These are phyloP conservation scores for Tripterygium wilfordii DNA, from an alignment of 177 flowering plant species.

Conservation along the genomic window DNA sequence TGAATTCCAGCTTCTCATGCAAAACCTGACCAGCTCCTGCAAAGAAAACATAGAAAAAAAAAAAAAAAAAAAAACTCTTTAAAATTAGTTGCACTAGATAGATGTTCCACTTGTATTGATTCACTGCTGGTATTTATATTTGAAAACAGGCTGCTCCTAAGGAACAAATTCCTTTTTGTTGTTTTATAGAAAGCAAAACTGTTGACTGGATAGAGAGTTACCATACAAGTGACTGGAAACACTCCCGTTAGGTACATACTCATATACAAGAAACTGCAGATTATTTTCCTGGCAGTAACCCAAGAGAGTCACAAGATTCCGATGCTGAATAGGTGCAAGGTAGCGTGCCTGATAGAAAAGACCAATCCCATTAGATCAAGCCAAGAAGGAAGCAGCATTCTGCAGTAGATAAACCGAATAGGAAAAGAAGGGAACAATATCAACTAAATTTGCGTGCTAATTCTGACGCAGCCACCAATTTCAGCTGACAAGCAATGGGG, in stretches of 20 bases:
- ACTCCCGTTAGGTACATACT: conserved; percentile 88
- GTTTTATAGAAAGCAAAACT: conserved; percentile 2
- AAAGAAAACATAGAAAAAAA: conserved; percentile 6
- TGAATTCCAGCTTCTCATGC: conserved; percentile 75
- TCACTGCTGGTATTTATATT: too few relatives aligned
- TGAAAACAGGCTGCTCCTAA: too few relatives aligned
- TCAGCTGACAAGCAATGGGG: too few relatives aligned
- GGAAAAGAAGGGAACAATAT: neutral
- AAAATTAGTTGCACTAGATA: too few relatives aligned
- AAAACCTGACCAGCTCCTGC: conserved; percentile 62
- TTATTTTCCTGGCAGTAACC: conserved; percentile 87
- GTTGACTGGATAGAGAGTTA: conserved; percentile 24
- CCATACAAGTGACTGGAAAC: conserved; percentile 86
- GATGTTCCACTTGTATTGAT: too few relatives aligned
- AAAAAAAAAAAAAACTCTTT: too few relatives aligned
- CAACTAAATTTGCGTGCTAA: neutral
- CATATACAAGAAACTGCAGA: conserved; percentile 77
- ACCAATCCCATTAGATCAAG: conserved; percentile 7
- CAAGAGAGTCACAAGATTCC: conserved; percentile 73
- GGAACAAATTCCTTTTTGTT: too few relatives aligned
- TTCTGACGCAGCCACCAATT: too few relatives aligned
- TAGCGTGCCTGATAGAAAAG: conserved; percentile 51
- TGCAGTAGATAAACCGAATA: neutral
- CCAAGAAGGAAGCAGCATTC: neutral
- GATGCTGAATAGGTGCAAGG: conserved; percentile 77